A percentile compares a stretch with the other conserved stretches of the same genome.
Conservation (phyloP, 352 stramenopile genomes). For the Phytophthora idaei region DNA sequence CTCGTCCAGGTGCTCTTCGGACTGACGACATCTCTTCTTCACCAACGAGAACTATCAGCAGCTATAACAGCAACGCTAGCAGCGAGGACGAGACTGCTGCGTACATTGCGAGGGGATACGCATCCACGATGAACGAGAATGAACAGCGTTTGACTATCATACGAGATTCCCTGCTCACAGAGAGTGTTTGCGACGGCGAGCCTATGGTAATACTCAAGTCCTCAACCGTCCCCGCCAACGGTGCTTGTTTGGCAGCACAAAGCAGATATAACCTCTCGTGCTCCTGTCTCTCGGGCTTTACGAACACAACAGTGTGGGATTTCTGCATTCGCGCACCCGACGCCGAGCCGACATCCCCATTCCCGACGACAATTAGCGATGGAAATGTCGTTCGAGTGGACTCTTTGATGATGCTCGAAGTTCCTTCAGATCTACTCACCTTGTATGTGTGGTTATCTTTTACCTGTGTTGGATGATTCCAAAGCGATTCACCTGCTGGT, state of each 20-base stretch:
- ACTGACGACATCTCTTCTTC: not conserved
- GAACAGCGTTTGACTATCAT: conserved; percentile 44
- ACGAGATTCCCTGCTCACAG: conserved; percentile 31
- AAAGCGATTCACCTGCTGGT: not conserved
- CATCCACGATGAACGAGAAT: conserved; percentile 32
- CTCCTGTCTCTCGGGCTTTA: conserved; percentile 42
- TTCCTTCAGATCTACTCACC: conserved; percentile 23
- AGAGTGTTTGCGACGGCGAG: conserved; percentile 43
- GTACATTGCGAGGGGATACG: conserved; percentile 45
- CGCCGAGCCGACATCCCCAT: conserved; percentile 11
- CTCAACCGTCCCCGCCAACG: conserved; percentile 28
- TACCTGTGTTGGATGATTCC: not conserved
- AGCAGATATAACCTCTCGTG: conserved; percentile 53
- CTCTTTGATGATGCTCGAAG: conserved; percentile 41
- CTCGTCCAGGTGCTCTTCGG: conserved; percentile 2
- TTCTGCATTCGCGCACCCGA: conserved; percentile 36
- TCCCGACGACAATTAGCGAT: conserved; percentile 18
- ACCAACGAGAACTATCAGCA: not conserved
- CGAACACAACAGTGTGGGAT: conserved; percentile 38
- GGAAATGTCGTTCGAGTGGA: conserved; percentile 21
- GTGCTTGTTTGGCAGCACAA: conserved; percentile 37
- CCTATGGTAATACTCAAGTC: conserved; percentile 50
- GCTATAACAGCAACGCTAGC: not conserved
- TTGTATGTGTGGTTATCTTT: conserved; percentile 21
- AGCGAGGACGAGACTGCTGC: conserved; percentile 22